A percentile compares a stretch with the other conserved stretches of the same genome.
phyloP scores from a whole-genome alignment of 163 green algal species.

The Volvox carteri region DNA sequence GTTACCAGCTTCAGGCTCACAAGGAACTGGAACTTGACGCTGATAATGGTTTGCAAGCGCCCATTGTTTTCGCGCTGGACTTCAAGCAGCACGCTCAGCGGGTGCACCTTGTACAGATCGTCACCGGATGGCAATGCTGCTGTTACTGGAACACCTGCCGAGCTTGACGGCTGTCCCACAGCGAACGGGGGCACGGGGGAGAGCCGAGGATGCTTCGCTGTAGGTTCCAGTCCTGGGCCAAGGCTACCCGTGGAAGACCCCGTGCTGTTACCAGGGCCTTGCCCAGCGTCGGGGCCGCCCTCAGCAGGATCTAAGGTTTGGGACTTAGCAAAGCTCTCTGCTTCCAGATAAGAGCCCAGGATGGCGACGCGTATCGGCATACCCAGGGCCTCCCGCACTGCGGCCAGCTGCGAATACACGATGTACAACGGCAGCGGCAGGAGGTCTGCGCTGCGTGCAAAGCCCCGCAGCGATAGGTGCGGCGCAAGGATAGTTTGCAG shows the following conservation, averaged over 20 bases:
- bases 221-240: background rate
- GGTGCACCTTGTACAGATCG: slow-evolving; percentile 61
- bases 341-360: slow-evolving; percentile 60
- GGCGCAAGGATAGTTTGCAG: slow-evolving; percentile 63
- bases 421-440: slow-evolving; percentile 84
- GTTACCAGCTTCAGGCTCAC: slow-evolving; percentile 58
- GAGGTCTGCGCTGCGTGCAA: slow-evolving; percentile 67
- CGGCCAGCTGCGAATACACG: slow-evolving; percentile 78
- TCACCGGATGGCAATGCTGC: background rate
- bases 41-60: slow-evolving; percentile 55
- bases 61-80: slow-evolving; percentile 43
- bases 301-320: slow-evolving; percentile 32
- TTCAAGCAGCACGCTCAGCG: slow-evolving; percentile 66
- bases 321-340: slow-evolving; percentile 51
- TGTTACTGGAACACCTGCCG: background rate
- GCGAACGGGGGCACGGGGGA: slow-evolving; percentile 9
- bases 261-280: background rate
- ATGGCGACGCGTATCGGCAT: slow-evolving; percentile 71
- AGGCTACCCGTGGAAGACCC: too few species aligned
- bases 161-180: background rate
- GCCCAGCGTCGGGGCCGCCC: background rate
- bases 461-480: slow-evolving; percentile 34
- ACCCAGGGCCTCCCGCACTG: slow-evolving; percentile 68
- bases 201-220: slow-evolving; percentile 13
- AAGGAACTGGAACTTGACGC: slow-evolving; percentile 63